phyloP scores from a whole-genome alignment of 805 yeast genomes.

The Metschnikowia santaceciliae region DNA sequence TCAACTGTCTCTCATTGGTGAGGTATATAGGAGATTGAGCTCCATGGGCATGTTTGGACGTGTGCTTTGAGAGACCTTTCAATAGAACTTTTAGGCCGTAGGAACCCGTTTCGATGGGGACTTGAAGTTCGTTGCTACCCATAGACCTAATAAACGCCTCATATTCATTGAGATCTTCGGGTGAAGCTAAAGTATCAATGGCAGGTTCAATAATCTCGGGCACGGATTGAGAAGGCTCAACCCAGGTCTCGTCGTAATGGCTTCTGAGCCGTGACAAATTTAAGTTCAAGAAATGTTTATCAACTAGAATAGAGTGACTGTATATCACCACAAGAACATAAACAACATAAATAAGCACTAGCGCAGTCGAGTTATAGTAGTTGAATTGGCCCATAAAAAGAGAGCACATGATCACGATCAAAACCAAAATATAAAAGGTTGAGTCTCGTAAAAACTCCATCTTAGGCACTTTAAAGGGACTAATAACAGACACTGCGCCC shows the following conservation, averaged over 20 bases:
- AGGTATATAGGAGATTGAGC: conserved; percentile 1
- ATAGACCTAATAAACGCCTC: conserved; percentile 11
- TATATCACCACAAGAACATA: conserved; percentile 53
- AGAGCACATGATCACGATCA: conserved; percentile 47
- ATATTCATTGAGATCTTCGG: conserved; percentile 13
- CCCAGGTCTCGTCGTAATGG: conserved; percentile 9
- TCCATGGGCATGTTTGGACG: conserved; percentile 9
- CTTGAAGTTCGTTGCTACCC: conserved; percentile 10
- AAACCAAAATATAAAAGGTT: conserved; percentile 49
- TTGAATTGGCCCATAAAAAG: conserved; percentile 53
- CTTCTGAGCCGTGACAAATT: conserved; percentile 13
- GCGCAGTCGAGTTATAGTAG: conserved; percentile 50
- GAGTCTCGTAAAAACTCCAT: conserved; percentile 58
- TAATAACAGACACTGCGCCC: conserved; percentile 69
- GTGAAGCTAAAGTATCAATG: conserved; percentile 9
- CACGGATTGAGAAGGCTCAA: not conserved
- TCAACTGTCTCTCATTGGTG: conserved; percentile 10
- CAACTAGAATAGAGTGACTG: conserved; percentile 13
- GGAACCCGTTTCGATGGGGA: conserved; percentile 22
- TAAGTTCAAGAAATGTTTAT: conserved; percentile 1
- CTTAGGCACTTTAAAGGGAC: conserved; percentile 57
- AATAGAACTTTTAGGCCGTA: conserved; percentile 32
- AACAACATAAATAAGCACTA: conserved; percentile 52
- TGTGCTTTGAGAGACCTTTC: conserved; percentile 28
- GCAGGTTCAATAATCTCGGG: conserved; percentile 6